These are phyloP conservation scores for Rhinocladiella similis DNA, from an alignment of 2,329 filamentous ascomycete genomes.

Conservation along the genomic window DNA sequence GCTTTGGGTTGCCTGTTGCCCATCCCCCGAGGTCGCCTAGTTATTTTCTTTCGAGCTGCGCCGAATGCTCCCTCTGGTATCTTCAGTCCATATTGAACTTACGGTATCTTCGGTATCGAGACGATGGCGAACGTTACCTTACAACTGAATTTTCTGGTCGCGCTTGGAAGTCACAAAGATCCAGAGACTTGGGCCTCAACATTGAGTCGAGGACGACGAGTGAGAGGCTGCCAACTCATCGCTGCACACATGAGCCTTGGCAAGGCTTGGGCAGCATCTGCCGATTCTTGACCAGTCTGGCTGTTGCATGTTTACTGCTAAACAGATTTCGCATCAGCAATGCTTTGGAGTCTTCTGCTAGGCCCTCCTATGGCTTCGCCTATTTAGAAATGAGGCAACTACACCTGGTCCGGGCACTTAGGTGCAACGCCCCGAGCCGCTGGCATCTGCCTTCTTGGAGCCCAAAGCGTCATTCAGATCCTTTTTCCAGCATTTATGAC, in stretches of 20 bases:
- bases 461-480: background rate
- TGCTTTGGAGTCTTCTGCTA: background rate
- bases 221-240: constrained; percentile 20
- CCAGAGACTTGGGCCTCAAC: background rate
- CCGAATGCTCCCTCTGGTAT: too few relatives aligned
- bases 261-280: constrained; percentile 16
- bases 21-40: too few relatives aligned
- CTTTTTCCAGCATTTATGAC: background rate
- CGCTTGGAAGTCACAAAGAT: background rate
- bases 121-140: constrained; percentile 14
- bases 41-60: too few relatives aligned
- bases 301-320: constrained; percentile 3
- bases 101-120: constrained; percentile 11
- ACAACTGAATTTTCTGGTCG: background rate
- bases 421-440: constrained; percentile 16
- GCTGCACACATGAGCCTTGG: constrained; percentile 14
- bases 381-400: constrained; percentile 19
- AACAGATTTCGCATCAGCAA: background rate
- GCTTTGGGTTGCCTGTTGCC: too few relatives aligned
- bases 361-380: constrained; percentile 11
- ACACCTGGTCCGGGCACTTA: constrained; percentile 3
- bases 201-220: constrained; percentile 1
- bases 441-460: constrained; percentile 5
- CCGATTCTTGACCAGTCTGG: constrained; percentile 11
- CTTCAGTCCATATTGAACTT: background rate